Evolutionary conservation across 495 filamentous ascomycete genomes (phyloP).

Genomic region (Hamigera avellanea): DNA sequence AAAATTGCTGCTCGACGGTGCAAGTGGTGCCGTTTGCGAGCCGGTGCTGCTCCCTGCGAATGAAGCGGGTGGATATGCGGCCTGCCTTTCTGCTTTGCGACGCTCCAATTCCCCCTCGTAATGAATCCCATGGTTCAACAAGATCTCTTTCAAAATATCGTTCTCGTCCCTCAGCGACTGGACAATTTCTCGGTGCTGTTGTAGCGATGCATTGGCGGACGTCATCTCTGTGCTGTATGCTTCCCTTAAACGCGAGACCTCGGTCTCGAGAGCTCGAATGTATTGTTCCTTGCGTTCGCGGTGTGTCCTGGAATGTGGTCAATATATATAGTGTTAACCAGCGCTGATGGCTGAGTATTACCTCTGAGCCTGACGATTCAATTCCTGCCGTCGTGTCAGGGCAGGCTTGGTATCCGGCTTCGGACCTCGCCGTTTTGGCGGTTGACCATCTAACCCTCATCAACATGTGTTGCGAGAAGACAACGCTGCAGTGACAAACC

Average conservation of each 20-base stretch:
- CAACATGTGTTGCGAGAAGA: neutral
- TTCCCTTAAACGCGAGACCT: slow-evolving; percentile 60
- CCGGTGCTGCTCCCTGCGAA: slow-evolving; percentile 23
- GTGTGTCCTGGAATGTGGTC: slow-evolving; percentile 54
- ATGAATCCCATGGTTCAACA: slow-evolving; percentile 61
- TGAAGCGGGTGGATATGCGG: slow-evolving; percentile 19
- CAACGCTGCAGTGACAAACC: slow-evolving; percentile 10
- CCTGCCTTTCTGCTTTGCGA: slow-evolving; percentile 23
- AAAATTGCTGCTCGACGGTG: slow-evolving; percentile 13
- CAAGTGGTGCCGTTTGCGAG: slow-evolving; percentile 18
- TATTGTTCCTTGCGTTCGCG: slow-evolving; percentile 95
- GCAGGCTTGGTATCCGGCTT: slow-evolving; percentile 97
- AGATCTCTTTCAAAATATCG: slow-evolving; percentile 58
- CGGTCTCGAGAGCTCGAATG: slow-evolving; percentile 84
- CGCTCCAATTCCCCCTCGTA: slow-evolving; percentile 32
- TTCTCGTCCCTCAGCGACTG: slow-evolving; percentile 48
- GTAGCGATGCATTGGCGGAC: slow-evolving; percentile 22
- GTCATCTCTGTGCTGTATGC: slow-evolving; percentile 31
- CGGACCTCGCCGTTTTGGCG: slow-evolving; percentile 80
- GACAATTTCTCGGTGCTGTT: slow-evolving; percentile 32
- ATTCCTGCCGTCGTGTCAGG: slow-evolving; percentile 81
- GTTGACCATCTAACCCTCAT: slow-evolving; percentile 54
- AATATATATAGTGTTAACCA: neutral
- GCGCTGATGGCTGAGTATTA: slow-evolving; percentile 27
- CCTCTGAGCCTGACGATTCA: slow-evolving; percentile 95